These are phyloP conservation scores for Capillidium heterosporum DNA, from an alignment of 371 early-diverging fungal species.

Conservation along the genomic window DNA sequence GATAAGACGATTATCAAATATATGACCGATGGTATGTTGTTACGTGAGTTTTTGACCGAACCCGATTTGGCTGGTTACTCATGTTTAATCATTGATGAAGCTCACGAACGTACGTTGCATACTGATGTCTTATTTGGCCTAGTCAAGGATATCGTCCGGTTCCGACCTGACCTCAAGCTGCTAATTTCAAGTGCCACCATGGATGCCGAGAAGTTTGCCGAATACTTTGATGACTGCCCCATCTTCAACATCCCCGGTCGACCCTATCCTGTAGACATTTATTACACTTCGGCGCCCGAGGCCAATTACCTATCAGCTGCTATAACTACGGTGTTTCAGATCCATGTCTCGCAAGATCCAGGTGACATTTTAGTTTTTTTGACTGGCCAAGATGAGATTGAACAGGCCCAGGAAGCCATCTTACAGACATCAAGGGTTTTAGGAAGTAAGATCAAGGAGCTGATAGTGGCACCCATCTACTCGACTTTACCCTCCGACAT, in stretches of 20 bases:
- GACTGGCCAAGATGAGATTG: slow-evolving; percentile 99
- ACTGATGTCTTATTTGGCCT: slow-evolving; percentile 97
- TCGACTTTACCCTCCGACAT: slow-evolving; percentile 82
- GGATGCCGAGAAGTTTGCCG: slow-evolving; percentile 90
- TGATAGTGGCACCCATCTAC: slow-evolving; percentile 91
- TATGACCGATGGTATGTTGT: slow-evolving; percentile 98
- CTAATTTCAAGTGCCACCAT: slow-evolving; percentile 98
- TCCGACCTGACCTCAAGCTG: slow-evolving; percentile 82
- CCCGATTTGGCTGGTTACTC: slow-evolving; percentile 85
- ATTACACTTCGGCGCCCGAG: slow-evolving; percentile 90
- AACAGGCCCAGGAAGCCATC: slow-evolving; percentile 70
- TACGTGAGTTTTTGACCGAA: slow-evolving; percentile 95
- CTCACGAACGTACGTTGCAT: slow-evolving; percentile 97
- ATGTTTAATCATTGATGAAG: slow-evolving; percentile 96
- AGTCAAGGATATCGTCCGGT: slow-evolving; percentile 89
- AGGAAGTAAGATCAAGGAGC: slow-evolving; percentile 76
- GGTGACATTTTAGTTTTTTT: slow-evolving; percentile 97
- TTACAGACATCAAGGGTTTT: slow-evolving; percentile 57
- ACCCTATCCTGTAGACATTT: slow-evolving; percentile 83
- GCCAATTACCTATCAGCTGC: slow-evolving; percentile 94
- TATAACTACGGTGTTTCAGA: slow-evolving; percentile 86
- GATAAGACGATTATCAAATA: slow-evolving; percentile 93
- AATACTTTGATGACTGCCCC: slow-evolving; percentile 90
- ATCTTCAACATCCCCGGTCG: slow-evolving; percentile 90
- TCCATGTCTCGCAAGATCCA: slow-evolving; percentile 74